Percentiles rank a stretch among this genome's conserved stretches.
phyloP scores from a whole-genome alignment of 106 monocot genomes.

The Xerophyta viscosa region DNA sequence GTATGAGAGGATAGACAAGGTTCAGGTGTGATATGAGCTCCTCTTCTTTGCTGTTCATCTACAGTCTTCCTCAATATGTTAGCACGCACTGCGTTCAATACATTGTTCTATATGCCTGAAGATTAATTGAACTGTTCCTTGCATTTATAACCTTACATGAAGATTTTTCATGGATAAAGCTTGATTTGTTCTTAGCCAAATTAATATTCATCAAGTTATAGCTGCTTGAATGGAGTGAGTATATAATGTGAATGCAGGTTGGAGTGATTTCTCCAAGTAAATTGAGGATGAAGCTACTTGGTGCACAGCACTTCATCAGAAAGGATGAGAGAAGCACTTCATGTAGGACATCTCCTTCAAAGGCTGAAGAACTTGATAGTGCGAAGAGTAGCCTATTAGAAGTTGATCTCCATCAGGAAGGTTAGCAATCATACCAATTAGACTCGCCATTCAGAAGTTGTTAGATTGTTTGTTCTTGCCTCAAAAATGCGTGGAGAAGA shows the following conservation, averaged over 20 bases:
- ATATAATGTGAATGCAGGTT: constrained; percentile 30
- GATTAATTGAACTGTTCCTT: too few species aligned
- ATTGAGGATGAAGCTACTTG: constrained; percentile 75
- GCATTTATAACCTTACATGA: not conserved
- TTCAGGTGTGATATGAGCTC: constrained; percentile 33
- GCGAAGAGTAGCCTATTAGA: constrained; percentile 45
- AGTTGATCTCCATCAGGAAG: constrained; percentile 28
- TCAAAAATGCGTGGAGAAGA: too few species aligned
- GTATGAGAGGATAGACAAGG: constrained; percentile 81
- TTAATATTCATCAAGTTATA: too few species aligned
- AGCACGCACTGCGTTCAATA: not conserved
- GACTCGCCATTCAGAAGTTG: too few species aligned
- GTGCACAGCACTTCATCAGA: constrained; percentile 35
- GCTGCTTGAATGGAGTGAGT: too few species aligned
- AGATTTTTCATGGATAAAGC: not conserved
- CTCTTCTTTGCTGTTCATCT: not conserved
- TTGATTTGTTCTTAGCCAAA: too few species aligned
- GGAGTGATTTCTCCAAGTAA: constrained; percentile 75
- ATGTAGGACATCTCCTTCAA: constrained; percentile 61
- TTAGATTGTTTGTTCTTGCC: too few species aligned
- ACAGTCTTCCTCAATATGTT: too few species aligned
- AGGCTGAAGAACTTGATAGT: constrained; percentile 38
- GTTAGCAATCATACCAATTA: too few species aligned
- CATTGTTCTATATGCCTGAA: not conserved
- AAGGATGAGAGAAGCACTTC: constrained; percentile 35